Percentiles rank a stretch among this genome's conserved stretches.
These are phyloP conservation scores for Capronia americana DNA, from an alignment of 2,329 filamentous ascomycete species.

Conservation along the genomic window DNA sequence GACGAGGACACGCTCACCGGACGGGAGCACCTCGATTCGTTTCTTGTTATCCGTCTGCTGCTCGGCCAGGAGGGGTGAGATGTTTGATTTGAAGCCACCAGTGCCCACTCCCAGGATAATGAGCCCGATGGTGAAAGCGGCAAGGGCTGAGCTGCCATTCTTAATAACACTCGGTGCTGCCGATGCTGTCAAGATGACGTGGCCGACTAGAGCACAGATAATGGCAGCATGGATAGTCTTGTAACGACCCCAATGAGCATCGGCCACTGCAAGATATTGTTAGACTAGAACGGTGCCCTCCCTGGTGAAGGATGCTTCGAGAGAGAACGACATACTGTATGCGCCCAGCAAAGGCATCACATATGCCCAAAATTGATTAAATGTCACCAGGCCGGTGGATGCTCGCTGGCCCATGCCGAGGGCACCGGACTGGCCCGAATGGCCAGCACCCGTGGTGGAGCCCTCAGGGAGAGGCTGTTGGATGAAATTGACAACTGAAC, in stretches of 20 bases:
- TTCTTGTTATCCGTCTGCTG: conserved; percentile 68
- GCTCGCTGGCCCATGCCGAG: conserved; percentile 65
- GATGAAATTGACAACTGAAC: conserved; percentile 66
- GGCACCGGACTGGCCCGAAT: conserved; percentile 60
- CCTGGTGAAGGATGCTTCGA: neutral
- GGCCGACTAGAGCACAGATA: conserved; percentile 68
- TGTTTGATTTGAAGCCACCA: conserved; percentile 82
- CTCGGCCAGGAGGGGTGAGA: conserved; percentile 73
- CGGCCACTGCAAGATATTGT: conserved; percentile 56
- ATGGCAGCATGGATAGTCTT: conserved; percentile 72
- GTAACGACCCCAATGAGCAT: conserved; percentile 73
- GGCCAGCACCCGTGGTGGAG: conserved; percentile 62
- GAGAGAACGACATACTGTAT: conserved; percentile 1
- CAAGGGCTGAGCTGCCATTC: conserved; percentile 64
- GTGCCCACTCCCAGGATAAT: conserved; percentile 76
- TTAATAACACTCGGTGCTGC: conserved; percentile 69
- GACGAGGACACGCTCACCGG: conserved; percentile 72
- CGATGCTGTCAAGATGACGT: conserved; percentile 69
- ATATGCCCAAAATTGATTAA: conserved; percentile 69
- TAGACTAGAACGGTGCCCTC: neutral
- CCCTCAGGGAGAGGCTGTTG: conserved; percentile 61
- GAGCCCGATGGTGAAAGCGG: conserved; percentile 68
- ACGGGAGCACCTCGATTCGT: conserved; percentile 61
- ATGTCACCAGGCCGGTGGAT: conserved; percentile 58
- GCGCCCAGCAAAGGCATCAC: conserved; percentile 65